Conservation (phyloP, 345 rosid species). For the Toxicodendron radicans region DNA sequence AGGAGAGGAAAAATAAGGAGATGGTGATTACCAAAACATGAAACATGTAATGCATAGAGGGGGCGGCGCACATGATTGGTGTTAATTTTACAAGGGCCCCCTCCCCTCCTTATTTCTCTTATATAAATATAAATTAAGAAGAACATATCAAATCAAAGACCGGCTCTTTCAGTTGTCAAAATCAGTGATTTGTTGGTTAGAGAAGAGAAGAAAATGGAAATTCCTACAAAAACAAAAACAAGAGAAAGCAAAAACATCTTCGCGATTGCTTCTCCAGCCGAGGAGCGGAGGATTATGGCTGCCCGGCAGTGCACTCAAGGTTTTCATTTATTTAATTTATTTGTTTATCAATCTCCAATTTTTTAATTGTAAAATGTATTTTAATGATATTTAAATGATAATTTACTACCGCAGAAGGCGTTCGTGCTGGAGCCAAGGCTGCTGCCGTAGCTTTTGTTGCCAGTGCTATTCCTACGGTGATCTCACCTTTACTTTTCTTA, state of each 20-base stretch:
- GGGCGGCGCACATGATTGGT: not conserved
- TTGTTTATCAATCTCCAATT: not conserved
- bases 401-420: constrained; percentile 44
- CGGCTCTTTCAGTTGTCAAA: too few species aligned
- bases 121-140: not conserved
- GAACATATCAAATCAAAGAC: not conserved
- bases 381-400: not conserved
- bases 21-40: too few species aligned
- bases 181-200: too few species aligned
- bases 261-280: constrained; percentile 41
- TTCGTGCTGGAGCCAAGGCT: constrained; percentile 60
- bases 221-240: constrained; percentile 27
- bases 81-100: too few species aligned
- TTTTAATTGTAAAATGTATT: too few species aligned
- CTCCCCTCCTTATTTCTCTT: too few species aligned
- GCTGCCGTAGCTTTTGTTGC: constrained; percentile 45
- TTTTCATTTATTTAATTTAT: not conserved
- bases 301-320: constrained; percentile 38
- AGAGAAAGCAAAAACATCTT: constrained; percentile 25
- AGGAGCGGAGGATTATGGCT: constrained; percentile 27
- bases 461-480: constrained; percentile 58
- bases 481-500: not conserved
- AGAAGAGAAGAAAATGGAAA: constrained; percentile 28
- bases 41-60: not conserved
- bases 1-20: too few species aligned